Evolutionary conservation across 441 rosid species (phyloP).

Genomic region (Omphalea diandra): DNA sequence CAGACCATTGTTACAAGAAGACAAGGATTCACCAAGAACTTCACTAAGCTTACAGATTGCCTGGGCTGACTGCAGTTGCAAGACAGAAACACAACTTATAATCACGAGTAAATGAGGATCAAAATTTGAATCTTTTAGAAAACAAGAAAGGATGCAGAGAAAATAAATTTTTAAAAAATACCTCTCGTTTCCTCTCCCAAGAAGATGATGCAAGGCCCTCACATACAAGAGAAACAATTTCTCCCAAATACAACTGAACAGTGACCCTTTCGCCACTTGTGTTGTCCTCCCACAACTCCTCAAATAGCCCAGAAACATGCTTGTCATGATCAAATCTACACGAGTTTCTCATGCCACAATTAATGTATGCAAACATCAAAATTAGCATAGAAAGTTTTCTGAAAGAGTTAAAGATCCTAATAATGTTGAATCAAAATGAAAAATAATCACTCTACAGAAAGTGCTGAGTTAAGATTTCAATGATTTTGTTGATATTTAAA

Average conservation of each 20-base stretch:
- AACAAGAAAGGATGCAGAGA: slow-evolving; percentile 18
- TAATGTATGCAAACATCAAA: not conserved
- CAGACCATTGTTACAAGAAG: slow-evolving; percentile 54
- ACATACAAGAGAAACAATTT: slow-evolving; percentile 75
- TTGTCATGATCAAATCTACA: slow-evolving; percentile 97
- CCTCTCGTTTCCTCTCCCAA: slow-evolving; percentile 93
- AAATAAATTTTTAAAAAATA: slow-evolving; percentile 13
- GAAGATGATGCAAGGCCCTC: slow-evolving; percentile 81
- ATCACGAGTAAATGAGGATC: slow-evolving; percentile 13
- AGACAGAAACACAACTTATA: slow-evolving; percentile 13
- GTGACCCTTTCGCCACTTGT: slow-evolving; percentile 85
- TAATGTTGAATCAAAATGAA: not conserved
- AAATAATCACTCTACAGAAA: not conserved
- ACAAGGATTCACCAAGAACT: slow-evolving; percentile 83
- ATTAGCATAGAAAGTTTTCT: not conserved
- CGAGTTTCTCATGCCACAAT: not conserved
- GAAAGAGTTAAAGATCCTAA: not conserved
- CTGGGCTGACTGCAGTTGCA: slow-evolving; percentile 64
- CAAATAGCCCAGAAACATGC: slow-evolving; percentile 73
- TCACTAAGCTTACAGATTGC: slow-evolving; percentile 85
- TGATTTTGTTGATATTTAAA: too few species aligned
- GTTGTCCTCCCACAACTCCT: slow-evolving; percentile 97
- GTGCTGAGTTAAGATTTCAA: not conserved
- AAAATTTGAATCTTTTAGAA: slow-evolving; percentile 13
- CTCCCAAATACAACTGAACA: slow-evolving; percentile 75